Percentiles rank a stretch among this genome's conserved stretches.
These are phyloP conservation scores for Trypethelium eluteriae DNA, from an alignment of 495 filamentous ascomycete species.

Conservation along the genomic window DNA sequence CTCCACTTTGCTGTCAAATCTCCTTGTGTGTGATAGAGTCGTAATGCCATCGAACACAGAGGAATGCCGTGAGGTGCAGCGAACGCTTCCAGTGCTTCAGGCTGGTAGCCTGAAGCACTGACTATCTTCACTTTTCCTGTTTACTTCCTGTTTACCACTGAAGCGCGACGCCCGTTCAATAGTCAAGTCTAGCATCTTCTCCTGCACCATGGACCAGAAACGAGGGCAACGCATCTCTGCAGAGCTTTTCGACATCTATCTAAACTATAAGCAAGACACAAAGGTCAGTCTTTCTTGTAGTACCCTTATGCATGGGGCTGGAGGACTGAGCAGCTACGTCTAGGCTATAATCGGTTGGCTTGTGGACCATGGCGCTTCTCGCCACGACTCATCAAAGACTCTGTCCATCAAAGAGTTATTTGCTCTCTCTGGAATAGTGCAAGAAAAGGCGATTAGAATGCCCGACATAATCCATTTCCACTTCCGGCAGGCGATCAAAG, in stretches of 20 bases:
- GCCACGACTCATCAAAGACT: neutral
- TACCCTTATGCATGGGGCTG: neutral
- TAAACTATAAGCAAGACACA: slow-evolving; percentile 31
- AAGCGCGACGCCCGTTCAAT: too few species aligned
- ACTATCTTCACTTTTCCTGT: neutral
- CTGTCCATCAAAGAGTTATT: slow-evolving; percentile 25
- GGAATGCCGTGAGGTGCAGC: too few species aligned
- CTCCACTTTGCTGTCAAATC: too few species aligned
- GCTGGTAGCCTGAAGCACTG: neutral
- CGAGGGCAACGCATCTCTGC: slow-evolving; percentile 14
- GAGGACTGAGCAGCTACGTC: neutral
- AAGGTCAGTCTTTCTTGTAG: neutral
- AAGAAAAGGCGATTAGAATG: slow-evolving; percentile 23
- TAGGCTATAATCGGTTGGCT: slow-evolving; percentile 26
- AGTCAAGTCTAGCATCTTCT: neutral
- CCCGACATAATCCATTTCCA: slow-evolving; percentile 28
- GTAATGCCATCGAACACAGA: too few species aligned
- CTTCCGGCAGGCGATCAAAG: slow-evolving; percentile 26
- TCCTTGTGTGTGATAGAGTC: too few species aligned
- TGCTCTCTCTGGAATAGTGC: slow-evolving; percentile 16
- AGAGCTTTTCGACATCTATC: slow-evolving; percentile 18
- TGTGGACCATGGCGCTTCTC: slow-evolving; percentile 18
- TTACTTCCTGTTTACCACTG: too few species aligned
- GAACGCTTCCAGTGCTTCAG: neutral
- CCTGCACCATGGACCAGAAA: neutral